A percentile compares a stretch with the other conserved stretches of the same genome.
These are phyloP conservation scores for Ilyonectria robusta DNA, from an alignment of 2,329 filamentous ascomycete genomes.

Conservation along the genomic window DNA sequence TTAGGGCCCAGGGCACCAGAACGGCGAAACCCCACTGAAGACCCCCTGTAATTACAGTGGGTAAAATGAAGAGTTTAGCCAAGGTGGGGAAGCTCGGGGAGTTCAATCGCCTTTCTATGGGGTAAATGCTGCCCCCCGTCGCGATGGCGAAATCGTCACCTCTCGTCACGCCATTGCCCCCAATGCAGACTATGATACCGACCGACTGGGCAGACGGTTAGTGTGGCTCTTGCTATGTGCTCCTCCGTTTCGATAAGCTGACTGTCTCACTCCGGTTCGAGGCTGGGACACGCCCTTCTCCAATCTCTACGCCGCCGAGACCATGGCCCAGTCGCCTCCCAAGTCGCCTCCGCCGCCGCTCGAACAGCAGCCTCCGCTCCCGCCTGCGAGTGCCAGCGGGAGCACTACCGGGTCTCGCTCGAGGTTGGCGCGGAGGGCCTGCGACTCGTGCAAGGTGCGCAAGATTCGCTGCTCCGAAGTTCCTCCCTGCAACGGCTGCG, in stretches of 20 bases:
- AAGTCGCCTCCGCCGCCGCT: constrained; percentile 15
- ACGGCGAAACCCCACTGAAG: background rate
- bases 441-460: constrained; percentile 67
- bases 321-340: constrained; percentile 21
- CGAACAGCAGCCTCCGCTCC: constrained; percentile 13
- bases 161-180: constrained; percentile 42
- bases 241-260: constrained; percentile 24
- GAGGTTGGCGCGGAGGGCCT: constrained; percentile 54
- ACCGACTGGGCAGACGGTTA: constrained; percentile 27
- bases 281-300: constrained; percentile 27
- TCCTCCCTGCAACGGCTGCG: constrained; percentile 62
- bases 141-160: constrained; percentile 33
- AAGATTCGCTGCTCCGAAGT: constrained; percentile 66
- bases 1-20: background rate
- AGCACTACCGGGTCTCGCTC: constrained; percentile 35
- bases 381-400: constrained; percentile 37
- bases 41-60: background rate
- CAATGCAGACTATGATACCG: constrained; percentile 27
- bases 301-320: constrained; percentile 21
- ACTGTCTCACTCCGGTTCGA: constrained; percentile 15
- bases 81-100: constrained; percentile 22
- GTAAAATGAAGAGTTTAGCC: background rate
- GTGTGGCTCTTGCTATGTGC: constrained; percentile 24
- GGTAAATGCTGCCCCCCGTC: constrained; percentile 15
- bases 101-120: constrained; percentile 23